Base-by-base conservation (phyloP, 352 stramenopile genomes). In the Blastocystis sp. region DNA sequence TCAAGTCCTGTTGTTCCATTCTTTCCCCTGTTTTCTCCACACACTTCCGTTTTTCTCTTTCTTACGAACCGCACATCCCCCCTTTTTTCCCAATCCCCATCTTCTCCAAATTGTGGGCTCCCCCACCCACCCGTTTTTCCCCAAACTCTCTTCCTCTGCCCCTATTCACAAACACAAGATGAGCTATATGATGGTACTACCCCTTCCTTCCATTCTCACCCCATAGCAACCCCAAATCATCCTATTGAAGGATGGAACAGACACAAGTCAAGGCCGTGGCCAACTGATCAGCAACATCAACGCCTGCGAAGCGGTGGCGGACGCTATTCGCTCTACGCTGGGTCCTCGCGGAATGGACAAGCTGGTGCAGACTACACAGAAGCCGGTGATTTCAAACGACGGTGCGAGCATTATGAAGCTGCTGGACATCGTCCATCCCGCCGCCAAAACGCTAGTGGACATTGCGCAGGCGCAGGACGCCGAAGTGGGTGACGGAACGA, bases 261-360 rank as follows among this genome's bases (percentile, higher is more conserved):
- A 99, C 93, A 98, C 95, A 48, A 98, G 94, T 80, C 96, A 99
- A 94, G 97, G 95, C 76, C 97, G 96, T 89, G 94, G 93, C 54
- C 95, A 98, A 91, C 92, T 98, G 70, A 96, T 98, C 77, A 96
- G 93, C 91, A 97, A 97, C 89, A 97, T 97, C 89, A 97, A 97
- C 89, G 94, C 94, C 24, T 97, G 94, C 87, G 92, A 98, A 91
- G 96, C 96, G 38, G 94, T 99, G 63, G 97, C 96, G 90, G 96
- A 98, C 90, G 94, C 95, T 76, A 94, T 99, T 71, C 93, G 95
- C 80, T 98, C 97, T 42, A 98, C 96, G 14, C 92, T 99, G 40
- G 97, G 97, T 34, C 97, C 96, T 40, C 94, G 96, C 42, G 97
- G 97, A 87, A 98, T 98, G 95, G 97, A 99, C 93, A 99, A 99